phyloP scores from a whole-genome alignment of 73 alveolate genomes.

The Symbiodinium pilosum region DNA sequence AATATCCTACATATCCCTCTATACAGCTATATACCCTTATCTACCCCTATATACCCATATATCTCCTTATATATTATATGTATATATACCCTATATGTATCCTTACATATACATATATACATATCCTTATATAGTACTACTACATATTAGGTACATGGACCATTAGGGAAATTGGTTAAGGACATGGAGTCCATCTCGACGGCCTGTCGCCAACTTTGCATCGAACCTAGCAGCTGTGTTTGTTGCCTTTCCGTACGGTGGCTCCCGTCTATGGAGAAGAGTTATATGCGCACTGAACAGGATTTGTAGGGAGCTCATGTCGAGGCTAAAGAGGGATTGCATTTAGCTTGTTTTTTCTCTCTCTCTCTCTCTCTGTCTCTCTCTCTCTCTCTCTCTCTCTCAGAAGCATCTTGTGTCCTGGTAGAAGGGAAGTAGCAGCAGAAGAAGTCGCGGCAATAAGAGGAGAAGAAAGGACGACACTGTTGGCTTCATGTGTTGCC shows the following conservation, averaged over 20 bases:
- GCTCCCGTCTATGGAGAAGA: no score
- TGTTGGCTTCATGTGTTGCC: no score
- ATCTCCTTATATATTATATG: conserved; percentile 91
- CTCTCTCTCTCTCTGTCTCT: not conserved
- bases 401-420: no score
- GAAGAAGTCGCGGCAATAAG: no score
- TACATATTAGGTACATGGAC: no score
- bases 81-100: no score
- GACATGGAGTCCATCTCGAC: conserved; percentile 97
- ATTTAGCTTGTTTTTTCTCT: not conserved
- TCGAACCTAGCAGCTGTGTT: not conserved
- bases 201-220: conserved; percentile 97
- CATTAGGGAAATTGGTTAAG: conserved; percentile 85
- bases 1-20: no score
- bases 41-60: no score
- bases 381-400: not conserved
- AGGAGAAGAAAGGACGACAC: no score
- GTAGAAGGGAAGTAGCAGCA: no score
- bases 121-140: conserved; percentile 90
- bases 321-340: not conserved
- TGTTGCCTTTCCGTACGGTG: not conserved
- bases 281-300: no score
- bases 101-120: conserved; percentile 60
- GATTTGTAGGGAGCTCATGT: no score
- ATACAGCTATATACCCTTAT: conserved; percentile 92